Conservation (phyloP, 306 rosid species). For the Erythrophleum fordii region DNA sequence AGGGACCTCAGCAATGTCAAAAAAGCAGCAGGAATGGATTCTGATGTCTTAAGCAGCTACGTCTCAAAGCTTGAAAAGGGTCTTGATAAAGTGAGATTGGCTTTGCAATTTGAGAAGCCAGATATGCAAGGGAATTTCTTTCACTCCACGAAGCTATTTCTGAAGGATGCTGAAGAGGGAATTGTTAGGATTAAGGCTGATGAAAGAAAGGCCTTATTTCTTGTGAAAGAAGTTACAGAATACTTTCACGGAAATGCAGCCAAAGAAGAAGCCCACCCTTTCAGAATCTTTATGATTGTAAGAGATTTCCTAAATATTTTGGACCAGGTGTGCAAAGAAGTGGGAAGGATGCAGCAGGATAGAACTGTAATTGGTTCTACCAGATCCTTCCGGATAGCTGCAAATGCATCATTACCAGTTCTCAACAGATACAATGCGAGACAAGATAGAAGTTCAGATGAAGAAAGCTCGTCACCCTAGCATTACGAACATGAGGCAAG, state of each 20-base stretch:
- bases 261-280: slow-evolving; percentile 96
- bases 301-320: slow-evolving; percentile 79
- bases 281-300: slow-evolving; percentile 94
- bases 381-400: slow-evolving; percentile 81
- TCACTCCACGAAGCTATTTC: slow-evolving; percentile 71
- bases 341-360: slow-evolving; percentile 80
- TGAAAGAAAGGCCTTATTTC: slow-evolving; percentile 73
- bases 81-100: slow-evolving; percentile 81
- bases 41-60: slow-evolving; percentile 90
- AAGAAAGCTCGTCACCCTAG: slow-evolving; percentile 87
- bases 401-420: slow-evolving; percentile 83
- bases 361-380: slow-evolving; percentile 79
- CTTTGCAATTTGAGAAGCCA: slow-evolving; percentile 73
- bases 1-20: slow-evolving; percentile 82
- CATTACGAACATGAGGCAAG: slow-evolving; percentile 45
- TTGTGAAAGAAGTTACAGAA: slow-evolving; percentile 89
- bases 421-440: slow-evolving; percentile 75
- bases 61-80: slow-evolving; percentile 90
- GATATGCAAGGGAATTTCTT: slow-evolving; percentile 76
- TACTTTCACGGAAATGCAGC: slow-evolving; percentile 89
- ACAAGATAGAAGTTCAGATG: slow-evolving; percentile 84
- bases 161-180: slow-evolving; percentile 84
- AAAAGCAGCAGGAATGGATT: slow-evolving; percentile 98
- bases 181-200: slow-evolving; percentile 69
- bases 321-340: slow-evolving; percentile 98